A percentile compares a stretch with the other conserved stretches of the same genome.
Conservation (phyloP, 352 stramenopile genomes). For the Globisporangium recalcitrans region DNA sequence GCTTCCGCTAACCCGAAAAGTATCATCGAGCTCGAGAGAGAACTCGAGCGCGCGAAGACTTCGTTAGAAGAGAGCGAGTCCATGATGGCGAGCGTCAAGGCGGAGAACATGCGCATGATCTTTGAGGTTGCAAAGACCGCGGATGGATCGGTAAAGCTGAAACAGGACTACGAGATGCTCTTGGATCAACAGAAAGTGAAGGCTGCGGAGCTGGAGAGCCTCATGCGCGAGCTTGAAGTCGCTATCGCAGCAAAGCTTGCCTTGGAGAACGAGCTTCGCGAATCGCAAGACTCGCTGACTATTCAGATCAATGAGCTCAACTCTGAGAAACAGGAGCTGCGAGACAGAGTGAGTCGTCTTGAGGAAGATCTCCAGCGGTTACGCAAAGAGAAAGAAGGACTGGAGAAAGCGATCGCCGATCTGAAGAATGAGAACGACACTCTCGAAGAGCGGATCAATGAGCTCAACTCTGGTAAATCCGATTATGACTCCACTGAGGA, state of each 20-base stretch:
- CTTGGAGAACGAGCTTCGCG: constrained; percentile 21
- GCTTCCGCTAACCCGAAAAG: background rate
- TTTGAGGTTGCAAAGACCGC: constrained; percentile 72
- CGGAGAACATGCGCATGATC: constrained; percentile 70
- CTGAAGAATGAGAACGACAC: constrained; percentile 55
- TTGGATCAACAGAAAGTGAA: constrained; percentile 31
- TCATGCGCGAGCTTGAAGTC: constrained; percentile 24
- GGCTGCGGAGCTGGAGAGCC: constrained; percentile 25
- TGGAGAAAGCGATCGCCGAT: constrained; percentile 36
- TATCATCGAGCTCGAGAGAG: constrained; percentile 12
- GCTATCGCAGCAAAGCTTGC: constrained; percentile 25
- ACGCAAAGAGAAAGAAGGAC: constrained; percentile 34
- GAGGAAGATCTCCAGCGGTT: constrained; percentile 28
- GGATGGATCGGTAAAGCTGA: constrained; percentile 49
- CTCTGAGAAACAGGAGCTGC: constrained; percentile 16
- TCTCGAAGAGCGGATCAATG: constrained; percentile 49
- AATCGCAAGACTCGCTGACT: constrained; percentile 10
- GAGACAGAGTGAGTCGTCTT: constrained; percentile 13
- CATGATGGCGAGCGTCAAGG: constrained; percentile 55
- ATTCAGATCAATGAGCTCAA: constrained; percentile 14
- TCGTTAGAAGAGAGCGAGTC: constrained; percentile 33
- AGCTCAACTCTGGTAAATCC: constrained; percentile 34
- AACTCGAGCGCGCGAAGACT: constrained; percentile 28
- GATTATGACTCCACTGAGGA: constrained; percentile 36
- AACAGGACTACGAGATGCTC: constrained; percentile 53